Base-by-base conservation (phyloP, 257 asterid genomes). In the Nyctanthes arbortristis region DNA sequence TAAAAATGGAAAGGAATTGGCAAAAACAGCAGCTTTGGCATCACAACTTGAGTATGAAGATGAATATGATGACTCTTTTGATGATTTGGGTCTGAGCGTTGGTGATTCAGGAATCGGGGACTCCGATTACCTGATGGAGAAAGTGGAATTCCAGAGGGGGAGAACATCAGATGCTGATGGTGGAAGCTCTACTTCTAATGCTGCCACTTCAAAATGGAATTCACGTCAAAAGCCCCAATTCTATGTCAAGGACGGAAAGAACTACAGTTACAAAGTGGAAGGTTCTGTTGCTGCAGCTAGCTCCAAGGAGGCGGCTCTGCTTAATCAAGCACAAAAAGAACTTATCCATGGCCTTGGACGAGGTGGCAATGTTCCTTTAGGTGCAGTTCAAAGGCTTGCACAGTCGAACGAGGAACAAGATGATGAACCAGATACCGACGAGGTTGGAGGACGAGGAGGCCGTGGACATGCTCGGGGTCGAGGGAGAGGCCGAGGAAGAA, bases 21-120 rank as follows among this genome's bases (percentile, higher is more conserved):
- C 84, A 13, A 89, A 85, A 83, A 89, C 93, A n/a, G 84, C 89
- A 27, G 87, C 89, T 28, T 89, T 93, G 63, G 69, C 80, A 27
- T 83, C 88, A 47, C 99, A 89, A 73, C 85, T 88, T 0, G 97
- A 93, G 85, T 93, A 93, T 29, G 99, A 93, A 74, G 99, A 93
- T 52, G 99, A 93, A 85, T 93, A 93, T 66, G 99, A 94, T 11
- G 99, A 91, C 73, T 94, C 99, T 18, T 94, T 91, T 66, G 99
- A 94, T 79, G 99, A 94, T 74, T 68, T 91, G 60, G 99, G 99
- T 45, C 37, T 94, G 72, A 80, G 96, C 49, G 90, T 94, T 63
- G 91, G 85, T 13, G 97, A 89, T 69, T 79, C 94, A 11, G 96
- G 90, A 28, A 32, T 82, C 8, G 97, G 85, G 16, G 99, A 91